phyloP scores from a whole-genome alignment of 306 rosid genomes.

The Sindora glabra region DNA sequence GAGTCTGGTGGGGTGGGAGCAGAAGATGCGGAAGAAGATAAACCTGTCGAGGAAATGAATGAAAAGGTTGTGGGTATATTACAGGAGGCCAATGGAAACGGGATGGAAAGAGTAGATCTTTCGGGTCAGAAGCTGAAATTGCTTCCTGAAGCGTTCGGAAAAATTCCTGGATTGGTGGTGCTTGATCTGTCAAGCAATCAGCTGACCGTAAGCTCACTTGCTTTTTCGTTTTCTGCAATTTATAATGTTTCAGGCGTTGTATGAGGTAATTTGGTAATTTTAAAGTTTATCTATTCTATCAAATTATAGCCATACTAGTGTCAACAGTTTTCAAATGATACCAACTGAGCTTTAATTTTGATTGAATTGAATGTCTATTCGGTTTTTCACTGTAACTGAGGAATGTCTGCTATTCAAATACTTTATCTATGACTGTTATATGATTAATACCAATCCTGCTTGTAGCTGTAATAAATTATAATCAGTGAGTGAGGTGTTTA shows the following conservation, averaged over 20 bases:
- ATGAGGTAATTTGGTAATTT: background rate
- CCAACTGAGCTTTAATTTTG: background rate
- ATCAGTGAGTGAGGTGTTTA: too few species aligned
- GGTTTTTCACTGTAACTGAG: background rate
- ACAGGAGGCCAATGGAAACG: conserved; percentile 52
- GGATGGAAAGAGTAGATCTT: conserved; percentile 48
- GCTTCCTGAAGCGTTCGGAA: conserved; percentile 71
- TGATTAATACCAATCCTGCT: background rate
- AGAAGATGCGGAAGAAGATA: background rate
- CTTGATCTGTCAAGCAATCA: conserved; percentile 63
- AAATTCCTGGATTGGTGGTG: conserved; percentile 43
- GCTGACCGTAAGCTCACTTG: conserved; percentile 39
- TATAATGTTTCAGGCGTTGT: background rate
- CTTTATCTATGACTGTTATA: background rate
- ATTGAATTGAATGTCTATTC: too few species aligned
- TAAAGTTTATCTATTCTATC: background rate
- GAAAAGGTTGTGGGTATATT: conserved; percentile 68
- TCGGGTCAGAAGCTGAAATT: conserved; percentile 38
- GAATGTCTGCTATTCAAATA: background rate
- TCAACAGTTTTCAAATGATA: background rate
- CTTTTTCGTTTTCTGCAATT: background rate
- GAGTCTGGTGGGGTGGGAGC: conserved; percentile 29
- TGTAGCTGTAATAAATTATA: background rate
- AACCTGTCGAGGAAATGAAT: conserved; percentile 18
- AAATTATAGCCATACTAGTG: background rate